Percentiles rank a stretch among this genome's conserved stretches.
These are phyloP conservation scores for Puccinia sorghi DNA, from an alignment of 1,284 basidiomycete species.

Conservation along the genomic window DNA sequence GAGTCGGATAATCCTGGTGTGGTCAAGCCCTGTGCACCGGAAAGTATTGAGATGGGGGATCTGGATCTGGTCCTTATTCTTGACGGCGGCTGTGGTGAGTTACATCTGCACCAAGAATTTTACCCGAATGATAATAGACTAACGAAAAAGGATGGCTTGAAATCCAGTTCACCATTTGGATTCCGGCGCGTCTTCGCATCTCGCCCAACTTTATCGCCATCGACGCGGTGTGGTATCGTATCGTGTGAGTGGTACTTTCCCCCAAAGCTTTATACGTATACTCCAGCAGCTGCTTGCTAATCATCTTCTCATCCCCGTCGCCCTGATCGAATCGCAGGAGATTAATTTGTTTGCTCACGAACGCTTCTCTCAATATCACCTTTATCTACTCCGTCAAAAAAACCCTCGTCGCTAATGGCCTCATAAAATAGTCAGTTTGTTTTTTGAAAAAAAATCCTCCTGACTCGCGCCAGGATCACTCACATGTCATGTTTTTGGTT, in stretches of 20 bases:
- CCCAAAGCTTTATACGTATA: not conserved
- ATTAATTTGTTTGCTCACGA: conserved; percentile 5
- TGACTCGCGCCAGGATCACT: too few species aligned
- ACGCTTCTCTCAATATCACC: not conserved
- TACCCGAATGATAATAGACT: not conserved
- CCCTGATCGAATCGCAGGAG: not conserved
- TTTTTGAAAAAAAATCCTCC: not conserved
- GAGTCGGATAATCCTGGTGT: conserved; percentile 6
- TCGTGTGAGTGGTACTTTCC: not conserved
- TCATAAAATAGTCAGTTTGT: conserved; percentile 6
- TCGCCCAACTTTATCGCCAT: conserved; percentile 5
- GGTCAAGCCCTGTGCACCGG: not conserved
- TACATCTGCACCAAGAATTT: not conserved
- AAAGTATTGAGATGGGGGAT: conserved; percentile 6
- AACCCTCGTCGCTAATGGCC: conserved; percentile 11
- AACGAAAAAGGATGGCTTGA: not conserved
- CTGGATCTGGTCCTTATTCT: not conserved
- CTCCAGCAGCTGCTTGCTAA: not conserved
- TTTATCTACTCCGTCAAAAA: conserved; percentile 10
- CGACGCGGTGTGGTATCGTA: not conserved
- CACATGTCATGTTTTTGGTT: not conserved
- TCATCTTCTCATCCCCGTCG: not conserved
- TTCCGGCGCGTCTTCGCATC: conserved; percentile 2
- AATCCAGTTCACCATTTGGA: conserved; percentile 1
- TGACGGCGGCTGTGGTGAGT: conserved; percentile 7